Evolutionary conservation across 129 eudicot genomes (phyloP).

Genomic region (Centella asiatica): DNA sequence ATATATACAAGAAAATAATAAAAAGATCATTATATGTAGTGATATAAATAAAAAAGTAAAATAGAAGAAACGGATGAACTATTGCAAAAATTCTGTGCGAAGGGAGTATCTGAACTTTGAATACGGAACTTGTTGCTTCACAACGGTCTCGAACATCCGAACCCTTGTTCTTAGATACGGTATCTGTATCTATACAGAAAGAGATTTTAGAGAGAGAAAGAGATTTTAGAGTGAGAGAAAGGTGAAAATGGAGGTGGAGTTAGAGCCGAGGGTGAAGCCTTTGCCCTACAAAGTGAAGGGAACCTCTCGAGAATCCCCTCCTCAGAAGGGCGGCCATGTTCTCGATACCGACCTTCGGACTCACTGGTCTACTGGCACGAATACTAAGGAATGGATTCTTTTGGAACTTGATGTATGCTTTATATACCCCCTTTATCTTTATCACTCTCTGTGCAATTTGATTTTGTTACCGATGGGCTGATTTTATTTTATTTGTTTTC

Average conservation of each 20-base stretch:
- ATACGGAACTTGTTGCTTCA: too few species aligned
- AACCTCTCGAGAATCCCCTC: conserved; percentile 68
- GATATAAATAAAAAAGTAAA: too few species aligned
- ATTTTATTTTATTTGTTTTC: background rate
- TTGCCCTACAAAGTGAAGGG: conserved; percentile 72
- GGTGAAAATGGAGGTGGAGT: conserved; percentile 55
- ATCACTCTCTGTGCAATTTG: too few species aligned
- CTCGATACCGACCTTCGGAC: conserved; percentile 87
- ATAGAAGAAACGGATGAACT: too few species aligned
- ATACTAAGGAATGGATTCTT: conserved; percentile 93
- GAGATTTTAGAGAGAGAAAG: conserved; percentile 2
- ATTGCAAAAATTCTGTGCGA: too few species aligned
- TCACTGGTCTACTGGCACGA: conserved; percentile 96
- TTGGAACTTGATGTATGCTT: conserved; percentile 70
- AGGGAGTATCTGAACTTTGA: too few species aligned
- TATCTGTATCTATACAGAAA: background rate
- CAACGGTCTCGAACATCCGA: too few species aligned
- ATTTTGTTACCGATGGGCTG: background rate
- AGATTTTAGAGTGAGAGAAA: too few species aligned
- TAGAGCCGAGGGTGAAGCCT: conserved; percentile 76
- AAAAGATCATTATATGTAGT: too few species aligned
- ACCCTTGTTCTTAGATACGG: too few species aligned
- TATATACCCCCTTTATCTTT: too few species aligned
- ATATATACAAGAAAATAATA: too few species aligned
- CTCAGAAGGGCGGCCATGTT: conserved; percentile 70